A percentile compares a stretch with the other conserved stretches of the same genome.
Evolutionary conservation across 1,284 basidiomycete species (phyloP).

Genomic region (Ceratobasidium theobromae): DNA sequence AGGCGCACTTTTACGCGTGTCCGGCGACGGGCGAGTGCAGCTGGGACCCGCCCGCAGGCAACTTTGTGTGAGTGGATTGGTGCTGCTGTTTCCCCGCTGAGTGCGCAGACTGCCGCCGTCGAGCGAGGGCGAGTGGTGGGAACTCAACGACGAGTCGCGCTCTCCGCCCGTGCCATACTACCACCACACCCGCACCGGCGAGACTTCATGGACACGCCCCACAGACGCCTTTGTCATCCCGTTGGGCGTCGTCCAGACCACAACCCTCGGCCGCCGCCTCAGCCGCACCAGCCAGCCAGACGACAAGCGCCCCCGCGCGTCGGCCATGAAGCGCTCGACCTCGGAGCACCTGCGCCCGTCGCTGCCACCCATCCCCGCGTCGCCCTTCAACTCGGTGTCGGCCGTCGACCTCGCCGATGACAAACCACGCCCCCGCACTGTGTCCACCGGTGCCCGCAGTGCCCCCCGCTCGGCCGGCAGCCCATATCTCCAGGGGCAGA

Average conservation of each 20-base stretch:
- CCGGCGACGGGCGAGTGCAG: slow-evolving; percentile 88
- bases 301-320: not conserved
- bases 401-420: slow-evolving; percentile 17
- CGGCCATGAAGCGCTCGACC: slow-evolving; percentile 20
- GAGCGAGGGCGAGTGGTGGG: slow-evolving; percentile 92
- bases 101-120: slow-evolving; percentile 74
- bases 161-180: slow-evolving; percentile 82
- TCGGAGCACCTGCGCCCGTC: slow-evolving; percentile 26
- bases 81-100: not conserved
- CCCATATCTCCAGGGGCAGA: slow-evolving; percentile 20
- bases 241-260: slow-evolving; percentile 77
- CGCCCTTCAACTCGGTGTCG: slow-evolving; percentile 30
- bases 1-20: slow-evolving; percentile 86
- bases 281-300: slow-evolving; percentile 37
- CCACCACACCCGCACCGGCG: slow-evolving; percentile 85
- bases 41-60: slow-evolving; percentile 89
- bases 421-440: slow-evolving; percentile 16
- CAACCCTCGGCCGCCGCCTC: slow-evolving; percentile 68
- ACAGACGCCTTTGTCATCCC: slow-evolving; percentile 82
- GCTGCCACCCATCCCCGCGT: slow-evolving; percentile 29
- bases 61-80: slow-evolving; percentile 67
- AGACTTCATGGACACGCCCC: slow-evolving; percentile 88
- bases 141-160: slow-evolving; percentile 76
- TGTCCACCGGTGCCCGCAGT: slow-evolving; percentile 17
- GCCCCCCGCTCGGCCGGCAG: slow-evolving; percentile 1